Conservation (phyloP, 805 yeast genomes). For the Tetrapisispora nanseiensis region DNA sequence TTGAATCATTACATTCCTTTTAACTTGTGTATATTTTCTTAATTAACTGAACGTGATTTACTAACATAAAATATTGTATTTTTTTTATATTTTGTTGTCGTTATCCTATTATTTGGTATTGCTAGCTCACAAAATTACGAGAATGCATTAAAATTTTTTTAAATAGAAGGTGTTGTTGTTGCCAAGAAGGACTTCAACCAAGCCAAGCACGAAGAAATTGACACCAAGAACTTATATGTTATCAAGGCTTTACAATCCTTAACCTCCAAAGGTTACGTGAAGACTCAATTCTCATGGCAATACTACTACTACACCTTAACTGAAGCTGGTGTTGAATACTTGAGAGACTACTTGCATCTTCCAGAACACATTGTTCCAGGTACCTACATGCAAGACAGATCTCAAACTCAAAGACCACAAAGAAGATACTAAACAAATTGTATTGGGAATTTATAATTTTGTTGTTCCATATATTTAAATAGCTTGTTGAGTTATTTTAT, state of each 20-base stretch:
- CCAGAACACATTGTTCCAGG: conserved; percentile 98
- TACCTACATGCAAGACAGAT: conserved; percentile 92
- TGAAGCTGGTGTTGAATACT: conserved; percentile 98
- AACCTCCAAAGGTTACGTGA: conserved; percentile 97
- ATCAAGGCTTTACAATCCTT: conserved; percentile 99
- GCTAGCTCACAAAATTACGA: too few species aligned
- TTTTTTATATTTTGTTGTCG: too few species aligned
- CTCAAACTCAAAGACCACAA: conserved; percentile 63
- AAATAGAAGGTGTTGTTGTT: conserved; percentile 95
- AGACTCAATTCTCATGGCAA: conserved; percentile 99
- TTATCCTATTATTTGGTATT: too few species aligned
- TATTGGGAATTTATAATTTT: not conserved
- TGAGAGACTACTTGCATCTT: conserved; percentile 95
- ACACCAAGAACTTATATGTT: conserved; percentile 93
- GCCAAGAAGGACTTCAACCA: conserved; percentile 98
- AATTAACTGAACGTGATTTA: too few species aligned
- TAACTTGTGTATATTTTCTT: too few species aligned
- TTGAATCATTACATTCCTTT: too few species aligned
- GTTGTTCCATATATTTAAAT: not conserved
- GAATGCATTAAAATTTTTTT: not conserved
- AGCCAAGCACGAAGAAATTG: conserved; percentile 96
- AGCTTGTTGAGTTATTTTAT: not conserved
- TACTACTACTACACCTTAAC: conserved; percentile 99
- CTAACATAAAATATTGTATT: too few species aligned
- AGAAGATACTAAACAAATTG: conserved; percentile 32